Conservation (phyloP, 176 grass and related monocot genomes). For the Phragmites australis region DNA sequence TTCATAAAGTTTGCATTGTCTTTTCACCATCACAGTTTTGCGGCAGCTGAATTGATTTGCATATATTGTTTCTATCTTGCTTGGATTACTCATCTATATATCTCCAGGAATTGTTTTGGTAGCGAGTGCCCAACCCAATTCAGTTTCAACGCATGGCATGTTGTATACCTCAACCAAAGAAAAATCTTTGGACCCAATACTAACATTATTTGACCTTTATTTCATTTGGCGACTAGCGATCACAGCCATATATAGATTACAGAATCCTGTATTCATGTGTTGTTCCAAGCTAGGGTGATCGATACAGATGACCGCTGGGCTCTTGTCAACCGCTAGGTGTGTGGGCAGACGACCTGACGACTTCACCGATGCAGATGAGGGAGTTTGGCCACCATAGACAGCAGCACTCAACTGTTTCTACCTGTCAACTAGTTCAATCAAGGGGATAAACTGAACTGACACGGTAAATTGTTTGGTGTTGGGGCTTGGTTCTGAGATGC, state of each 20-base stretch:
- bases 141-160: not conserved
- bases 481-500: not conserved
- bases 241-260: not conserved
- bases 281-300: not conserved
- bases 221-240: not conserved
- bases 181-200: not conserved
- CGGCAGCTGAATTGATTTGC: not conserved
- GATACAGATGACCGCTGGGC: not conserved
- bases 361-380: not conserved
- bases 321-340: slow-evolving; percentile 13
- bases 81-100: not conserved
- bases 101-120: not conserved
- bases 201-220: slow-evolving; percentile 3
- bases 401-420: slow-evolving; percentile 22
- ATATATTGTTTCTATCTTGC: not conserved
- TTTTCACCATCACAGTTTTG: not conserved
- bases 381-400: slow-evolving; percentile 46
- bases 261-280: not conserved
- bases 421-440: not conserved
- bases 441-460: slow-evolving; percentile 5
- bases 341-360: slow-evolving; percentile 24
- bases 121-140: not conserved
- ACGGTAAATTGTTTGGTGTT: not conserved
- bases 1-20: not conserved
- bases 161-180: not conserved